Percentiles rank a stretch among this genome's conserved stretches.
Evolutionary conservation across 148 eudicot genomes (phyloP).

Genomic region (Gaultheria prostrata): DNA sequence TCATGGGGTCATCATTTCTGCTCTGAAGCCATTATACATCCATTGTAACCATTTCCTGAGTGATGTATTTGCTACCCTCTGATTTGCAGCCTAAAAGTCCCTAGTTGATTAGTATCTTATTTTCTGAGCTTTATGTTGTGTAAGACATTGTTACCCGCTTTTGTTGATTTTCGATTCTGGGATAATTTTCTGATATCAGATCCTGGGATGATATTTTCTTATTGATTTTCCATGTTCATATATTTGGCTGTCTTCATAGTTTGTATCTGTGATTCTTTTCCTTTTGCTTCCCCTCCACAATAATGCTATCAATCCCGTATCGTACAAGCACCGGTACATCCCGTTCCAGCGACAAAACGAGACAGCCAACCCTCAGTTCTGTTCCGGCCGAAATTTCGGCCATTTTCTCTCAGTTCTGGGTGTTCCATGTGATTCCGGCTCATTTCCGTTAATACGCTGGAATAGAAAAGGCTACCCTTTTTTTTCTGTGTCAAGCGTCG

Average conservation of each 20-base stretch:
- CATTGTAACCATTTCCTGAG: not conserved
- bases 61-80: not conserved
- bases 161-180: not conserved
- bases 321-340: no score
- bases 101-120: not conserved
- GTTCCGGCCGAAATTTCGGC: no score
- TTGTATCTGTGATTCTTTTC: not conserved
- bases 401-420: no score
- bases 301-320: no score
- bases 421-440: no score
- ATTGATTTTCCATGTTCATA: not conserved
- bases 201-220: not conserved
- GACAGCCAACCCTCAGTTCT: no score
- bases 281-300: not conserved
- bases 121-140: not conserved
- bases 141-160: not conserved
- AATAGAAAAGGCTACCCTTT: no score
- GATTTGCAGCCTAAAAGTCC: not conserved
- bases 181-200: not conserved
- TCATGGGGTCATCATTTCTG: not conserved
- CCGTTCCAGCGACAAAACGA: no score
- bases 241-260: not conserved
- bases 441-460: no score
- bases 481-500: no score
- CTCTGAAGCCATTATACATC: not conserved